A percentile compares a stretch with the other conserved stretches of the same genome.
Conservation (phyloP, 768 basidiomycete genomes). For the Crucibulum laeve region DNA sequence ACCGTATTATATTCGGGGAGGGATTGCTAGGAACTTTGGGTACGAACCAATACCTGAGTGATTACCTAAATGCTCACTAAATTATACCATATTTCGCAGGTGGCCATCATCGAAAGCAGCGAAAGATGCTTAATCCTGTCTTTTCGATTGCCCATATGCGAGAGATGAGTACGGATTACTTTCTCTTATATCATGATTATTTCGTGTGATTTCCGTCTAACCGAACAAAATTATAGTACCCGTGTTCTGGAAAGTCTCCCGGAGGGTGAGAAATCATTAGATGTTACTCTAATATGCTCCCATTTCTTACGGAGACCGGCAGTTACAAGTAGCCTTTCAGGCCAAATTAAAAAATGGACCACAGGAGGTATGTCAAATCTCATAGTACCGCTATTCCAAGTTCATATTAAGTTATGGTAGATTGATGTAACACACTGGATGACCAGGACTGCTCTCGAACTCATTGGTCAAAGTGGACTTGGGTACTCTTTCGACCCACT, state of each 20-base stretch:
- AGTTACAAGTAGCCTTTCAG: constrained; percentile 24
- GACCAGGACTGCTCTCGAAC: constrained; percentile 40
- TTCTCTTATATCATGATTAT: not conserved
- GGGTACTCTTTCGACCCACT: constrained; percentile 40
- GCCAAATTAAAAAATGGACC: constrained; percentile 22
- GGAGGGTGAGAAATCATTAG: constrained; percentile 15
- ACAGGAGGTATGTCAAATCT: constrained; percentile 17
- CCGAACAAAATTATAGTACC: constrained; percentile 25
- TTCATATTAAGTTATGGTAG: constrained; percentile 9
- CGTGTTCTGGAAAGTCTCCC: constrained; percentile 25
- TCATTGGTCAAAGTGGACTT: constrained; percentile 45
- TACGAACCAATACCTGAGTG: constrained; percentile 1
- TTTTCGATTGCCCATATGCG: constrained; percentile 39
- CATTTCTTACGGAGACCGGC: not conserved
- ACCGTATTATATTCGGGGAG: constrained; percentile 14
- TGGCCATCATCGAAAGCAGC: constrained; percentile 35
- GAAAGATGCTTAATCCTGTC: constrained; percentile 40
- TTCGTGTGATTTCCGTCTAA: not conserved
- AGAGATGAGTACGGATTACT: constrained; percentile 11
- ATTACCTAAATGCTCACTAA: not conserved
- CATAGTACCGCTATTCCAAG: not conserved
- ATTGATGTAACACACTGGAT: constrained; percentile 31
- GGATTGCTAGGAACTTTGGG: constrained; percentile 17
- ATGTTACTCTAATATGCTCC: not conserved
- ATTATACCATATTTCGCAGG: constrained; percentile 16